These are phyloP conservation scores for Coemansia sp. DNA, from an alignment of 192 early-diverging fungal genomes.

Conservation along the genomic window DNA sequence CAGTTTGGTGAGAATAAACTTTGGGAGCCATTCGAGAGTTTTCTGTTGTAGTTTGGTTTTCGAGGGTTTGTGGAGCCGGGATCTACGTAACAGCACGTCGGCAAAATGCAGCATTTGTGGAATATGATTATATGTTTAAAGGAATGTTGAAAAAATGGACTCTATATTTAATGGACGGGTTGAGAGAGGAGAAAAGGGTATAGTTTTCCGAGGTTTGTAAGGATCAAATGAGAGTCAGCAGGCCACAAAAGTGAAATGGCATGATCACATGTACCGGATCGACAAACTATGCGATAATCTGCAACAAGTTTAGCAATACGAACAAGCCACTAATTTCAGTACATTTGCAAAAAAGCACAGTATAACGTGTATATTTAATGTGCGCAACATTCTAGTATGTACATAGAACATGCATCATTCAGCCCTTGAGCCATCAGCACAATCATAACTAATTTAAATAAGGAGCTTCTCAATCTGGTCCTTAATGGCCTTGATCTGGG, in stretches of 20 bases:
- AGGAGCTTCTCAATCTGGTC: constrained; percentile 84
- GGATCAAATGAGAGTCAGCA: too few relatives aligned
- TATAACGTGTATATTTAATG: not conserved
- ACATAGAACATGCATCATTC: constrained; percentile 1
- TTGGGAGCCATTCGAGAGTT: constrained; percentile 24
- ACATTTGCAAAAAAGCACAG: too few relatives aligned
- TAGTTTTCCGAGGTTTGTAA: too few relatives aligned
- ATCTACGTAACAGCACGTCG: not conserved
- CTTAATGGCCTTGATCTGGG: constrained; percentile 89
- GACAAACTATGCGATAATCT: too few relatives aligned
- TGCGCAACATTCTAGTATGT: constrained; percentile 4
- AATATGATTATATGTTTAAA: too few relatives aligned
- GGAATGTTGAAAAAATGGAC: too few relatives aligned
- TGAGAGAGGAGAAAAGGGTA: too few relatives aligned
- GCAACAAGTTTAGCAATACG: too few relatives aligned
- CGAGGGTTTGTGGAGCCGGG: not conserved
- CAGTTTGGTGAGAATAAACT: constrained; percentile 22
- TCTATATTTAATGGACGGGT: too few relatives aligned
- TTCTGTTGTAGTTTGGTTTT: constrained; percentile 2
- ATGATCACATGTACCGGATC: too few relatives aligned
- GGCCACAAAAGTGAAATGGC: too few relatives aligned
- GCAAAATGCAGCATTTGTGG: not conserved
- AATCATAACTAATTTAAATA: constrained; percentile 27
- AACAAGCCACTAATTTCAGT: too few relatives aligned
- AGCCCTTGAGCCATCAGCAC: not conserved